Base-by-base conservation (phyloP, 2,329 filamentous ascomycete genomes). In the Aspergillus tubingensis region DNA sequence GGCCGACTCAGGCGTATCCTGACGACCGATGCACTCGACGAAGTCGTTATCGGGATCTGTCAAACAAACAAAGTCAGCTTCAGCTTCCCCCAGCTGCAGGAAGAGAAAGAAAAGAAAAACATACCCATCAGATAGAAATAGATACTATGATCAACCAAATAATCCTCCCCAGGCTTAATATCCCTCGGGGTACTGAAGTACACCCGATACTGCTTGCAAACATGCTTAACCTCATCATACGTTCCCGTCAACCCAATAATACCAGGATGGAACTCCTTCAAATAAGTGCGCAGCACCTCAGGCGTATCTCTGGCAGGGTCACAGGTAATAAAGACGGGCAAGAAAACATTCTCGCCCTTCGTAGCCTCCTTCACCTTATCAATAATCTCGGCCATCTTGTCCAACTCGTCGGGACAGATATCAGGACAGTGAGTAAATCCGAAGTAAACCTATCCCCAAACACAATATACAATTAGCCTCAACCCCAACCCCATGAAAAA, bases 391-490 rank as follows among this genome's bases (percentile, higher is more conserved):
- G 94, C 91, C 93, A 99, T 97, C 82, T 99, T 99, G 81, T 99
- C 95, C 70, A 99, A 89, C 80, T 99, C 95, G 73, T 99, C 95
- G 36, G 95, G 95, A 81, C 95, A 99, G 75, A 99, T 99, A 76
- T 99, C 95, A 23, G 95, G 95, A 76, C 95, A 99, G 78, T 97
- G 93, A 8, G 92, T 94, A 84, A 99, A 99, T 71, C 95, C 95
- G 75, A 99, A 99, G 81, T 99, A 99, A 39, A 98, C 88, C 91
- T 95, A 62, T 2, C 25, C 25, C 25, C 6, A 8, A 52, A 2
- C 10, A 48, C 19, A 1, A 30, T 32, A 7, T 15, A 49, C 62
- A 38, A 67, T 63, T 44, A 54, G 17, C 15, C 5, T 44, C 21
- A 21, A 38, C 17, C 4, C 21, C 8, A 15, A 32, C 10, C 3